Percentiles rank a stretch among this genome's conserved stretches.
Evolutionary conservation across 2,329 filamentous ascomycete species (phyloP).

Genomic region (Diaporthe velutina): DNA sequence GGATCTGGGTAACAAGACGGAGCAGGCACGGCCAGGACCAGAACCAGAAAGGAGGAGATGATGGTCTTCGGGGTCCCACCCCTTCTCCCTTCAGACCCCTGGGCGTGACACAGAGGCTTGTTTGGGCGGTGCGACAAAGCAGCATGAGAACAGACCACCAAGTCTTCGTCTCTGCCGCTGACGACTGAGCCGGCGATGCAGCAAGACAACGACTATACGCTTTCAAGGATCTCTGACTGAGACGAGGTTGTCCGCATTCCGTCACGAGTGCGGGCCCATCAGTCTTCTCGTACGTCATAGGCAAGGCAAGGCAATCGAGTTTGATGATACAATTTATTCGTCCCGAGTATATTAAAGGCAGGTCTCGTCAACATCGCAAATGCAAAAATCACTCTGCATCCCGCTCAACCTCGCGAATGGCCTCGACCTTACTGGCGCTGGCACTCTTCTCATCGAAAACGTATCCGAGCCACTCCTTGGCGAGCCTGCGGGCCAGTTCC

Average conservation of each 20-base stretch:
- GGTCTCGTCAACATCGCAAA: neutral
- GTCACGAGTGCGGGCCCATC: no score
- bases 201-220: neutral
- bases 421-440: conserved; percentile 67
- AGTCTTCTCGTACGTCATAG: neutral
- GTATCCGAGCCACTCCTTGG: conserved; percentile 87
- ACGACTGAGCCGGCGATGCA: neutral
- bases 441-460: conserved; percentile 76
- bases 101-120: neutral
- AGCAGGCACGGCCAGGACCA: neutral
- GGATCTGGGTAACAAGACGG: neutral
- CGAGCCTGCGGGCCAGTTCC: conserved; percentile 82
- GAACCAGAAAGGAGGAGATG: neutral
- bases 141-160: neutral
- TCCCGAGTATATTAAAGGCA: neutral
- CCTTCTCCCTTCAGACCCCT: conserved; percentile 2
- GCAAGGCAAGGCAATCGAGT: neutral
- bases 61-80: neutral
- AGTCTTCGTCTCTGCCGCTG: neutral
- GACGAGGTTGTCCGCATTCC: neutral
- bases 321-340: neutral
- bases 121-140: neutral
- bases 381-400: conserved; percentile 41
- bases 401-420: conserved; percentile 50
- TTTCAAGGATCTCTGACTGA: neutral